These are phyloP conservation scores for Strigomonas oncopelti DNA, from an alignment of 208 protist genomes.

Conservation along the genomic window DNA sequence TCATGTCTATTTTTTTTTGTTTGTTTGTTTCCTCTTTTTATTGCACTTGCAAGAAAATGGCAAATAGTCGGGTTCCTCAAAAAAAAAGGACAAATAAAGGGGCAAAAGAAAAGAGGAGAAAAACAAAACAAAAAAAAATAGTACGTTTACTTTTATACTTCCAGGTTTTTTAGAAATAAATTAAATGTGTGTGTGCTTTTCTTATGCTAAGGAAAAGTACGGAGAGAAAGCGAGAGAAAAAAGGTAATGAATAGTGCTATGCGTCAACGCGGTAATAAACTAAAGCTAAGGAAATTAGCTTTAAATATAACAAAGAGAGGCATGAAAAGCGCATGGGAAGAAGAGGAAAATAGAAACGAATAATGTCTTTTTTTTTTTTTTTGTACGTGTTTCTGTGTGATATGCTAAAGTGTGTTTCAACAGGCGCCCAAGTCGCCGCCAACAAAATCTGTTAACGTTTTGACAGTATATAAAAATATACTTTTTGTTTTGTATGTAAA, in stretches of 20 bases:
- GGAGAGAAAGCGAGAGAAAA: neutral
- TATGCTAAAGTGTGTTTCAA: no score
- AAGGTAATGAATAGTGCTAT: neutral
- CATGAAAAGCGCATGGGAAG: no score
- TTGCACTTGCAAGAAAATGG: no score
- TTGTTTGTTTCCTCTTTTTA: neutral
- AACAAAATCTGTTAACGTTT: no score
- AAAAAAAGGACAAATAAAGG: no score
- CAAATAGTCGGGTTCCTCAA: no score
- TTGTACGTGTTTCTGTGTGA: neutral
- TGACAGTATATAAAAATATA: constrained; percentile 1
- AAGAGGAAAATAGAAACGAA: neutral
- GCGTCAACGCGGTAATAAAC: neutral
- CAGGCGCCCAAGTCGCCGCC: no score
- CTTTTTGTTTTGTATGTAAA: constrained; percentile 1
- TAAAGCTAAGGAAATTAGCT: neutral
- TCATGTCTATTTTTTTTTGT: constrained; percentile 3
- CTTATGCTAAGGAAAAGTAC: neutral
- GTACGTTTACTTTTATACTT: neutral
- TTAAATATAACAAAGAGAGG: neutral
- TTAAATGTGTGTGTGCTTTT: no score
- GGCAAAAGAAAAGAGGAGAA: constrained; percentile 1
- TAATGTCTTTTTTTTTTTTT: constrained; percentile 7
- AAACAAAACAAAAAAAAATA: neutral
- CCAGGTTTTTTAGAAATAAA: no score